Base-by-base conservation (phyloP, 1,139 yeast genomes). In the Pichia sp. region DNA sequence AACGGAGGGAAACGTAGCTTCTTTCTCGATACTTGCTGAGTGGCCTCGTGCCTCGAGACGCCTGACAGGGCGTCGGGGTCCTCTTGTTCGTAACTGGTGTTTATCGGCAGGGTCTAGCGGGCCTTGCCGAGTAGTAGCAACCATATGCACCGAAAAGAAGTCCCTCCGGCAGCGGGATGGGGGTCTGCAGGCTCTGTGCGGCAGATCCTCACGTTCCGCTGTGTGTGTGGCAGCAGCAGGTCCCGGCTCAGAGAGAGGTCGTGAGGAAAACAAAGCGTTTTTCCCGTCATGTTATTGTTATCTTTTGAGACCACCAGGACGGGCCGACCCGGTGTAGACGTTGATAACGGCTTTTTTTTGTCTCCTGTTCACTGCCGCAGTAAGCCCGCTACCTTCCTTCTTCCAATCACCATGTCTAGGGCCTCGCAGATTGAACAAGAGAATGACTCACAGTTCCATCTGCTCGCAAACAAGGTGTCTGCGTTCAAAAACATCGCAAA, bases 381-480 rank as follows among this genome's bases (percentile, higher is more conserved):
- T 36, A 36, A 13, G 30, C 40, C 34, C 10, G 34, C 13, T 3
- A 11, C 40, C 16, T 5, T 45, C 8, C 36, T 10, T 4, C n/a
- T 11, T 8, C 16, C 16, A 47, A 29, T 3, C 26, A 5, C 10
- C 41, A 76, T 77, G 81, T 76, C 80, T 10, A 71, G 76, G 57
- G 75, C 76, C 55, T 63, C 77, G 7, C 78, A 75, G 57, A 59
- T 73, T 23, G 80, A 77, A 62, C 70, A 70, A 50, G 70, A 83
- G 75, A 85, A 85, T 67, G 86, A 85, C 65, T 72, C 72, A 47
- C 76, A 84, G 55, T 74, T 85, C 60, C 79, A 83, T 56, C 78
- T 76, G 58, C 73, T 85, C 32, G 85, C 89, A 5, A 75, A 76
- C 54, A 85, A 85, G 65, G 72, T 85, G 49, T 75, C 87, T 3